Evolutionary conservation across 768 basidiomycete species (phyloP).

Genomic region (Tulasnella sp.): DNA sequence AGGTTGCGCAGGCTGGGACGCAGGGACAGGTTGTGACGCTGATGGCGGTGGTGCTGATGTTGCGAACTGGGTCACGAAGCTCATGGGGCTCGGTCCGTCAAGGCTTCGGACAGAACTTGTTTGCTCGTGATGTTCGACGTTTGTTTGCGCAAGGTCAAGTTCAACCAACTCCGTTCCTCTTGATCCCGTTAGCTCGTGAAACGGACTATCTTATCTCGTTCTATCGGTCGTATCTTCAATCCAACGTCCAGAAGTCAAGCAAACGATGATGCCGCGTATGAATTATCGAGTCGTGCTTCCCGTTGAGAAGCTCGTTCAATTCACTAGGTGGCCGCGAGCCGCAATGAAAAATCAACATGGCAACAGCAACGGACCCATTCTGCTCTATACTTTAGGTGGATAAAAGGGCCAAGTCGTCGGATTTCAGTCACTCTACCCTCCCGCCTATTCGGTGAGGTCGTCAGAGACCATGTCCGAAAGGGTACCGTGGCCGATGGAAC

Average conservation of each 20-base stretch:
- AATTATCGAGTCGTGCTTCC: neutral
- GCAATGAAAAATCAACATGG: neutral
- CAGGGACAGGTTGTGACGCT: neutral
- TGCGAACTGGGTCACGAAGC: slow-evolving; percentile 4
- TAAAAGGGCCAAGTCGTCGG: neutral
- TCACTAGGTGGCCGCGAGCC: neutral
- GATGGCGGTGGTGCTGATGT: slow-evolving; percentile 52
- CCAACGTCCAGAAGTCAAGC: neutral
- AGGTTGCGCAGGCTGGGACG: slow-evolving; percentile 1
- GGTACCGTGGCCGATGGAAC: neutral
- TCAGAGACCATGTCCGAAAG: neutral
- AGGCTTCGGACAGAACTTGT: slow-evolving; percentile 11
- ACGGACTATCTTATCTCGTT: neutral
- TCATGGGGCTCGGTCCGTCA: neutral
- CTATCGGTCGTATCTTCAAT: neutral
- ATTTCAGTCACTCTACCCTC: neutral
- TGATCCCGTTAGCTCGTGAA: neutral
- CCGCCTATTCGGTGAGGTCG: neutral
- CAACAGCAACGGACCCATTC: neutral
- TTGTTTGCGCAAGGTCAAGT: neutral
- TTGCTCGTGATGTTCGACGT: slow-evolving; percentile 5
- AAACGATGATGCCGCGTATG: neutral
- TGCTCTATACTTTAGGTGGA: neutral
- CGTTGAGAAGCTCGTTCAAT: neutral
- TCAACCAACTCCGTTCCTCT: neutral